These are phyloP conservation scores for Curvularia sp. DNA, from an alignment of 2,329 filamentous ascomycete species.

Conservation along the genomic window DNA sequence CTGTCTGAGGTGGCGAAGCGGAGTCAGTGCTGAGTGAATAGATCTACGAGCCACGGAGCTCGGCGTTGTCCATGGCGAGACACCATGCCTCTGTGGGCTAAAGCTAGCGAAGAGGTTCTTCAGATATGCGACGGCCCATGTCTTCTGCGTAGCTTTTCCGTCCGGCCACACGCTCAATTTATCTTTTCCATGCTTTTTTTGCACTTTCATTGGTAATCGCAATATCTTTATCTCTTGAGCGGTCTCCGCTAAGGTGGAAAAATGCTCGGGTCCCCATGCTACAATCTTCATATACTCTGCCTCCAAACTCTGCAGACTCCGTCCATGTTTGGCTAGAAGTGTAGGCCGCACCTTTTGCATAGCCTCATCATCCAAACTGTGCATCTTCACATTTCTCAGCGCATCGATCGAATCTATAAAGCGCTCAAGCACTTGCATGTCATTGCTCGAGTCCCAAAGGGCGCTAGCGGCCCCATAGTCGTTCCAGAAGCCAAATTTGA, in stretches of 20 bases:
- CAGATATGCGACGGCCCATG: background rate
- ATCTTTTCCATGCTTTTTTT: background rate
- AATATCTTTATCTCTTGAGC: background rate
- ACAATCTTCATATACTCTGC: background rate
- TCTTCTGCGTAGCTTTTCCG: background rate
- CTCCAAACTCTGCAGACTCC: background rate
- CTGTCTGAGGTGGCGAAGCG: background rate
- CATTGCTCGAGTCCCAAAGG: background rate
- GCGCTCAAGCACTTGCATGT: background rate
- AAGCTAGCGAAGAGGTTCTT: background rate
- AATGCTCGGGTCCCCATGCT: background rate
- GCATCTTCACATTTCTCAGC: background rate
- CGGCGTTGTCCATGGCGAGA: background rate
- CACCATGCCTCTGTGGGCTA: background rate
- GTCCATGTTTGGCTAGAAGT: background rate
- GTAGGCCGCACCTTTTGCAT: background rate
- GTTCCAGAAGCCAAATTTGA: background rate
- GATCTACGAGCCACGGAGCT: background rate
- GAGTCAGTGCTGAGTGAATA: background rate
- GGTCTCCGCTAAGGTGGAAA: background rate
- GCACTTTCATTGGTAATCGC: background rate
- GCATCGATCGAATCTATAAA: background rate
- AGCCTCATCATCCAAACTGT: background rate
- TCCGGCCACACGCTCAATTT: background rate
- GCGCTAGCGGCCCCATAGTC: background rate